phyloP scores from a whole-genome alignment of 2,329 filamentous ascomycete genomes.

The Hysterium pulicare region DNA sequence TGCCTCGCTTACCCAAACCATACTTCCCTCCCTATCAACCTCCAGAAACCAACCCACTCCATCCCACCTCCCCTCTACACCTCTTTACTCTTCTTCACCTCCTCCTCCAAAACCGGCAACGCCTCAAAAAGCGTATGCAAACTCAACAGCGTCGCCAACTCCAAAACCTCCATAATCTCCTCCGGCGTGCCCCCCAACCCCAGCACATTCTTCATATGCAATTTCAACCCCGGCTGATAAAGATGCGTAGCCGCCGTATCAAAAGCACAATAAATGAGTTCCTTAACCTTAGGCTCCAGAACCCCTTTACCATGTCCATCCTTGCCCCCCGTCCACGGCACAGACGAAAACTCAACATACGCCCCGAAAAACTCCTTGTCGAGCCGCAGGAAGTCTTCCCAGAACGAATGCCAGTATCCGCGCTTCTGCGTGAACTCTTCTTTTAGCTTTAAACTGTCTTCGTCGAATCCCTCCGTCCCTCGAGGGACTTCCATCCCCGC shows the following conservation, averaged over 20 bases:
- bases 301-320: conserved; percentile 25
- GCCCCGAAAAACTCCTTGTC: conserved; percentile 49
- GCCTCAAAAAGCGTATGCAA: neutral
- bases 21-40: neutral
- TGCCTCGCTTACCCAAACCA: too few species aligned
- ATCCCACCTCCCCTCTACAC: neutral
- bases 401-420: conserved; percentile 48
- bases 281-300: conserved; percentile 48
- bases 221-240: conserved; percentile 45
- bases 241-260: conserved; percentile 49
- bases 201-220: conserved; percentile 50
- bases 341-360: conserved; percentile 45
- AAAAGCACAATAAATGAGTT: conserved; percentile 49
- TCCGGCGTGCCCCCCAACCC: conserved; percentile 45
- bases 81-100: neutral
- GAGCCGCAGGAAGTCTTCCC: conserved; percentile 44
- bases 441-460: conserved; percentile 38
- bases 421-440: conserved; percentile 44
- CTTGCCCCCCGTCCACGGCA: conserved; percentile 40
- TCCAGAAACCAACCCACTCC: neutral
- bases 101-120: neutral
- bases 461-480: conserved; percentile 22
- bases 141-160: conserved; percentile 40
- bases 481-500: conserved; percentile 36
- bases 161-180: conserved; percentile 49